Evolutionary conservation across 1,139 yeast genomes (phyloP).

Genomic region (Suhomyces atakaporum): DNA sequence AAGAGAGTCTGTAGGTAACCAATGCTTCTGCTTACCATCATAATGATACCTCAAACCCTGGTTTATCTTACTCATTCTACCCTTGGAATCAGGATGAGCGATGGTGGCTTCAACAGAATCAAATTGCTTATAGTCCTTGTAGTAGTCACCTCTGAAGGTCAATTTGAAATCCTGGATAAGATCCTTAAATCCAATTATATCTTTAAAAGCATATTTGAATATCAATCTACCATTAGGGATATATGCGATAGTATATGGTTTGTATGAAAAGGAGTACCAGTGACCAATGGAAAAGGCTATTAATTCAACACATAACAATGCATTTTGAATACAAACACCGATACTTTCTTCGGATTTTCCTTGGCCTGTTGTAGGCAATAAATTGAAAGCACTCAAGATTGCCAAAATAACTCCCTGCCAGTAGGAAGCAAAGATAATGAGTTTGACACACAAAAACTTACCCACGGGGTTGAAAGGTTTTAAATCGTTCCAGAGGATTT

Average conservation of each 20-base stretch:
- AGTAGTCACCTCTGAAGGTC: conserved; percentile 69
- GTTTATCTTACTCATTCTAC: conserved; percentile 71
- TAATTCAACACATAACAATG: conserved; percentile 79
- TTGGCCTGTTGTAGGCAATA: conserved; percentile 30
- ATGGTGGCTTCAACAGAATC: conserved; percentile 75
- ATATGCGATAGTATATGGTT: conserved; percentile 61
- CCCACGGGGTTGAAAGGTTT: conserved; percentile 85
- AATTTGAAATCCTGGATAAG: conserved; percentile 71
- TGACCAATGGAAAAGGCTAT: conserved; percentile 86
- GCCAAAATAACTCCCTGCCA: conserved; percentile 90
- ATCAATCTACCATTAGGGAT: conserved; percentile 71
- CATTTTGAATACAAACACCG: conserved; percentile 71
- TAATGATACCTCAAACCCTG: conserved; percentile 82
- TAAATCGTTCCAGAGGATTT: conserved; percentile 74
- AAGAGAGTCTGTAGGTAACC: conserved; percentile 57
- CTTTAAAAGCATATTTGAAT: conserved; percentile 65
- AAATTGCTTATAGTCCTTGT: conserved; percentile 75
- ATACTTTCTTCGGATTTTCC: conserved; percentile 29
- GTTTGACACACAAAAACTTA: conserved; percentile 87
- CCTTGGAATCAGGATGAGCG: conserved; percentile 66
- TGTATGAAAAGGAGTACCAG: conserved; percentile 79
- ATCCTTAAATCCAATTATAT: conserved; percentile 76
- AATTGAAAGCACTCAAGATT: conserved; percentile 55
- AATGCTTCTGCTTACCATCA: conserved; percentile 80
- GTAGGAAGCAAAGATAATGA: conserved; percentile 91